Evolutionary conservation across 169 alveolate genomes (phyloP), one percentile per base, ranked within the genome.

Genomic region (Cyclospora cayetanensis): DNA sequence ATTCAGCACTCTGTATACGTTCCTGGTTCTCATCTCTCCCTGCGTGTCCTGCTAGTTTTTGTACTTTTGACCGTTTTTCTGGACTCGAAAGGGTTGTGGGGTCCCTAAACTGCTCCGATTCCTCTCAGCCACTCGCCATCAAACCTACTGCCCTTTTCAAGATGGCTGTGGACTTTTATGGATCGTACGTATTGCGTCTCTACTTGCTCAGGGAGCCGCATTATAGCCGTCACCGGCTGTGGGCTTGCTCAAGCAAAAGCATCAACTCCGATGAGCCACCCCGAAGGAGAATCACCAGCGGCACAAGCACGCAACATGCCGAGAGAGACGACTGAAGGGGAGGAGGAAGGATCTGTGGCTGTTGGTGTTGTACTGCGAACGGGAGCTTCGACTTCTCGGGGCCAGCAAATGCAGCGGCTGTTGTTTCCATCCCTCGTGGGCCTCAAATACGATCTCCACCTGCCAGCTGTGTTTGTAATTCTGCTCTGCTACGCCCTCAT

Each of bases 351-450:
- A 46, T 7, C 60, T 11, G 60, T 15, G 15, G 60, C 60, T 46
- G 60, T 89, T 25, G 97, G 93, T 18, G 93, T 96, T 27, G 98
- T 96, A 7, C 93, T 95, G 68, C 90, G 96, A 89, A 96, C 97
- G 0, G 97, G 97, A 68, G 93, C 94, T 82, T 88, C 83, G 52
- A 96, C 99, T 7, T 91, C 96, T 4, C 93, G 97, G 93, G 98
- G 99, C 2, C 92, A 94, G 70, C 90, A 96, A 77, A 95, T 97
- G 52, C 93, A 97, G 91, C 94, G 96, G 77, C 96, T 97, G 35
- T 94, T 96, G 60, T 95, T 92, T 68, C 98, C 98, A 37, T 95
- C 96, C 27, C 80, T 80, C 52, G 76, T 89, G 65, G 91, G 72
- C 27, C 94, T 91, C 70, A 93, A 89, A 4, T 83, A 90, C 76